Evolutionary conservation across 768 basidiomycete genomes (phyloP).

Genomic region (Xerocomellus intermedius): DNA sequence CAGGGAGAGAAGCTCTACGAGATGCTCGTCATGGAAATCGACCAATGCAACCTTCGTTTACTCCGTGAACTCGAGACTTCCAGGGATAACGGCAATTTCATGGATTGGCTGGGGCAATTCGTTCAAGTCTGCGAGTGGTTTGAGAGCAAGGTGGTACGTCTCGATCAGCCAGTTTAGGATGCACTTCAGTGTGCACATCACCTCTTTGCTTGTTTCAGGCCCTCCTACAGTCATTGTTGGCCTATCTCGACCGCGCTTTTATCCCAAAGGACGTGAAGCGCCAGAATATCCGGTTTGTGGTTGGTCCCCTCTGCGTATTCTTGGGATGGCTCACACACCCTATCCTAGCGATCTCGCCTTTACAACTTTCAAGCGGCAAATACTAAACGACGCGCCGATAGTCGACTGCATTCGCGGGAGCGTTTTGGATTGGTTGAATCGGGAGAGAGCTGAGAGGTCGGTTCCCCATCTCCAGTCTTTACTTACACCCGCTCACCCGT

Average conservation of each 20-base stretch:
- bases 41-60: conserved; percentile 48
- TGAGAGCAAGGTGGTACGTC: conserved; percentile 59
- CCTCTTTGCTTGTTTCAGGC: conserved; percentile 35
- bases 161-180: not conserved
- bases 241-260: conserved; percentile 71
- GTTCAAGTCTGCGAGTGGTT: conserved; percentile 62
- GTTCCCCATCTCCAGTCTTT: not conserved
- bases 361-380: conserved; percentile 45
- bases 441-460: conserved; percentile 50
- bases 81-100: conserved; percentile 21
- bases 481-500: not conserved
- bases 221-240: conserved; percentile 59
- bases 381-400: conserved; percentile 51
- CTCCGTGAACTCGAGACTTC: conserved; percentile 36
- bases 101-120: conserved; percentile 60
- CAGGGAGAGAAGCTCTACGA: conserved; percentile 60
- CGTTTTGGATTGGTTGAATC: conserved; percentile 50
- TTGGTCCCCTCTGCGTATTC: not conserved
- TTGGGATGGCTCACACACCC: not conserved
- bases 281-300: conserved; percentile 45
- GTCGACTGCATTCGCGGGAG: conserved; percentile 43
- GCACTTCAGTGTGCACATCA: not conserved
- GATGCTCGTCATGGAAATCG: conserved; percentile 56
- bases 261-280: conserved; percentile 41
- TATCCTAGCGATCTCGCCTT: conserved; percentile 54